These are phyloP conservation scores for Thermochaetoides thermophila DNA, from an alignment of 495 filamentous ascomycete species.

Conservation along the genomic window DNA sequence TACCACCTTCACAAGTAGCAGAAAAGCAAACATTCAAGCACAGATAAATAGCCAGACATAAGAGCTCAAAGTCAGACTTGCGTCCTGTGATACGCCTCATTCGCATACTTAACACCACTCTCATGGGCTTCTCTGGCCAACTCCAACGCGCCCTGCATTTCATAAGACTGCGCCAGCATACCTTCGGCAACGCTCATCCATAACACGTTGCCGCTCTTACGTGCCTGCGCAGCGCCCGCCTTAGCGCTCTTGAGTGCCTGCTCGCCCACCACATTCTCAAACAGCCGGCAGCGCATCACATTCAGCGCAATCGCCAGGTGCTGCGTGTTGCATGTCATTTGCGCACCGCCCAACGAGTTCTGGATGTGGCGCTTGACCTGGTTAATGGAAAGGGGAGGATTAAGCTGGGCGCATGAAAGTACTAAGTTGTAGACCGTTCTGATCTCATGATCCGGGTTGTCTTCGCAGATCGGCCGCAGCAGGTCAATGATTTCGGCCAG, in stretches of 20 bases:
- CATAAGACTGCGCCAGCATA: constrained; percentile 60
- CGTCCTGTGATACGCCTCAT: constrained; percentile 17
- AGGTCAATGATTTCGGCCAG: constrained; percentile 44
- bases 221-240: constrained; percentile 59
- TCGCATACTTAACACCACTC: constrained; percentile 14
- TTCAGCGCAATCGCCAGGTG: constrained; percentile 68
- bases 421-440: constrained; percentile 67
- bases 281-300: constrained; percentile 76
- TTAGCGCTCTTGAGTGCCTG: constrained; percentile 80
- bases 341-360: constrained; percentile 34
- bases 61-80: constrained; percentile 5
- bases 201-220: constrained; percentile 56
- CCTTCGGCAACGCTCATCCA: constrained; percentile 79
- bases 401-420: constrained; percentile 47
- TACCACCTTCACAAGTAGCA: neutral
- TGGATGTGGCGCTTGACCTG: constrained; percentile 68
- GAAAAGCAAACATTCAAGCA: neutral
- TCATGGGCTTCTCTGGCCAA: constrained; percentile 38
- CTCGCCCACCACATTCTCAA: constrained; percentile 70
- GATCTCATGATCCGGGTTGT: constrained; percentile 58
- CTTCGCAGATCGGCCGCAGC: constrained; percentile 51
- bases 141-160: constrained; percentile 49
- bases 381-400: constrained; percentile 41
- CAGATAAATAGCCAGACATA: no score
- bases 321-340: constrained; percentile 52